Evolutionary conservation across 176 grass and related monocot genomes (phyloP).

Genomic region (Lolium multiflorum): DNA sequence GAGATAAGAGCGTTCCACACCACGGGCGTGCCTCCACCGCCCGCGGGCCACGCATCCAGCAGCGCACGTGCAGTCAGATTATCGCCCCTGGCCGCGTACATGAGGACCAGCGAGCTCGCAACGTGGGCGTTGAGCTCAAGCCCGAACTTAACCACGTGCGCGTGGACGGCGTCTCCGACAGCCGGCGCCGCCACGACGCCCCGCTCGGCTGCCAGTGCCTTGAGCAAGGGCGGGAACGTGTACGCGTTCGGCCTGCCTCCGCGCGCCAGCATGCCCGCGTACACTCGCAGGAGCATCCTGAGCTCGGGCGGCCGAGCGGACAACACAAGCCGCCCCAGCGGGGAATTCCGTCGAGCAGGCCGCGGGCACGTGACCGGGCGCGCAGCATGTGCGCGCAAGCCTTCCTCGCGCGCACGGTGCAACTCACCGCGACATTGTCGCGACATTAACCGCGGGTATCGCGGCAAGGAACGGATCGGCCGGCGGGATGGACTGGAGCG

Average conservation of each 20-base stretch:
- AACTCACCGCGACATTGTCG: neutral
- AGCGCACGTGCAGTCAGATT: constrained; percentile 40
- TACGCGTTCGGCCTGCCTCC: constrained; percentile 58
- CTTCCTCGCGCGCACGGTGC: no score
- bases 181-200: neutral
- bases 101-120: constrained; percentile 52
- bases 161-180: constrained; percentile 49
- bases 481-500: neutral
- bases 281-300: constrained; percentile 40
- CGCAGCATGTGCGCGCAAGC: neutral
- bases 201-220: constrained; percentile 40
- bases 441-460: neutral
- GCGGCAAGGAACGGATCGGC: neutral
- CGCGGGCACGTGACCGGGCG: neutral
- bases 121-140: constrained; percentile 41
- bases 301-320: no score
- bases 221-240: constrained; percentile 70
- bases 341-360: constrained; percentile 63
- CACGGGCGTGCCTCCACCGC: constrained; percentile 28
- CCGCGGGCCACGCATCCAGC: constrained; percentile 39
- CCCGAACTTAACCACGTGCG: constrained; percentile 66
- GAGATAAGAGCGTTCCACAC: constrained; percentile 79
- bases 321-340: neutral
- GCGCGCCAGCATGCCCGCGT: constrained; percentile 56
- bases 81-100: constrained; percentile 56